These are phyloP conservation scores for Kodamaea lidongshanica DNA, from an alignment of 805 yeast species.

Conservation along the genomic window DNA sequence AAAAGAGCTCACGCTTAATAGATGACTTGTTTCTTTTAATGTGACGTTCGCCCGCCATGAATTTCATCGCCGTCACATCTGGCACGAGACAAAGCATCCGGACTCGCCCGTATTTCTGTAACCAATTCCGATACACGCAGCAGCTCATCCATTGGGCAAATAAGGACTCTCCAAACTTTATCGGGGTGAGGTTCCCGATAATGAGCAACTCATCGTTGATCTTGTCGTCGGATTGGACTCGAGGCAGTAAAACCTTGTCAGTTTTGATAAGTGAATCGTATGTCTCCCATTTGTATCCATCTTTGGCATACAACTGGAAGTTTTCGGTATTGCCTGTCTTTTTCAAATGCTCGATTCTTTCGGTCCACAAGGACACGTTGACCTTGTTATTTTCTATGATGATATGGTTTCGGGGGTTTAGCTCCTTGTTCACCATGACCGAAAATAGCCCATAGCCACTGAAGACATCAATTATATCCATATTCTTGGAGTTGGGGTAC, in stretches of 20 bases:
- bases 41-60: constrained; percentile 51
- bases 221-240: constrained; percentile 23
- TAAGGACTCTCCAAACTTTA: constrained; percentile 55
- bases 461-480: constrained; percentile 54
- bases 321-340: constrained; percentile 23
- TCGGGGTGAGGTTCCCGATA: constrained; percentile 51
- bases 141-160: constrained; percentile 72
- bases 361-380: constrained; percentile 22
- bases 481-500: constrained; percentile 30
- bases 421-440: constrained; percentile 50
- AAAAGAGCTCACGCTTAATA: constrained; percentile 56
- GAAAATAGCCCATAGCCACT: constrained; percentile 59
- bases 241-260: constrained; percentile 35
- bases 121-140: constrained; percentile 65
- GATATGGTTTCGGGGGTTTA: constrained; percentile 59
- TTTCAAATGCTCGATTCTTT: constrained; percentile 19
- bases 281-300: constrained; percentile 68
- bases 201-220: constrained; percentile 52
- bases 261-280: constrained; percentile 44
- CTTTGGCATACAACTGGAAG: constrained; percentile 28
- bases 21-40: constrained; percentile 55
- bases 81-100: constrained; percentile 67
- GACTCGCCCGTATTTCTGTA: constrained; percentile 64
- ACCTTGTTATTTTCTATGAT: constrained; percentile 48
- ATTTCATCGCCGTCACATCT: constrained; percentile 48